Percentiles rank a stretch among this genome's conserved stretches.
These are phyloP conservation scores for Russula dissimulans DNA, from an alignment of 768 basidiomycete species.

Conservation along the genomic window DNA sequence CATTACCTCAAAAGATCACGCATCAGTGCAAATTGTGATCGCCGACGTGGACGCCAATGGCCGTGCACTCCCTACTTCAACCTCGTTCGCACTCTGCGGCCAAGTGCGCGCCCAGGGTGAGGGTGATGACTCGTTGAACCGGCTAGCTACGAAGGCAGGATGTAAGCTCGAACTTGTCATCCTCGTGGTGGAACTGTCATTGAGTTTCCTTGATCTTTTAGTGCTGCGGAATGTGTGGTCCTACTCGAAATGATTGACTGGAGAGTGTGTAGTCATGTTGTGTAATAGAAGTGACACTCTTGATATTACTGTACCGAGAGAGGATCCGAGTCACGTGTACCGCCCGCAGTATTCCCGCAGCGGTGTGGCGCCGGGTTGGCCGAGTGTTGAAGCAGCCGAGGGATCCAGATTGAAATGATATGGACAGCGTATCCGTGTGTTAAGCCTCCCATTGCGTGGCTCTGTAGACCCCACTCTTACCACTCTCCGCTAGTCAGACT, in stretches of 20 bases:
- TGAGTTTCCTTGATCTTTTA: constrained; percentile 27
- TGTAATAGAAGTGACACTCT: constrained; percentile 4
- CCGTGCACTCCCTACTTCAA: constrained; percentile 65
- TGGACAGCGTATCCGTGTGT: constrained; percentile 10
- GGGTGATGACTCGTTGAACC: constrained; percentile 93
- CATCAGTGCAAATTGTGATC: constrained; percentile 93
- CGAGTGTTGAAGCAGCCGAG: neutral
- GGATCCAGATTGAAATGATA: neutral
- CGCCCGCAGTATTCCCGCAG: neutral
- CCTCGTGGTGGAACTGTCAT: neutral
- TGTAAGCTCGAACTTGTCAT: constrained; percentile 46
- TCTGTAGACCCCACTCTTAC: neutral
- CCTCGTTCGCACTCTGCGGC: constrained; percentile 92
- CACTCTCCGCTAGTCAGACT: constrained; percentile 30
- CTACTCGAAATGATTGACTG: constrained; percentile 73
- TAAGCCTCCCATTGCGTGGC: neutral
- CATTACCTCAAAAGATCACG: constrained; percentile 98
- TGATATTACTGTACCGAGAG: no score
- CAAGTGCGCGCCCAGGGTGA: constrained; percentile 92
- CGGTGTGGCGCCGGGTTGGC: neutral
- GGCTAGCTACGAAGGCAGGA: constrained; percentile 90
- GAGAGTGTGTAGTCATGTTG: constrained; percentile 1
- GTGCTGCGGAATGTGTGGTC: constrained; percentile 97
- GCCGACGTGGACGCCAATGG: constrained; percentile 90
- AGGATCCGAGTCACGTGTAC: neutral